Conservation (phyloP, 805 yeast species). For the Cyberlindnera galapagoensis region DNA sequence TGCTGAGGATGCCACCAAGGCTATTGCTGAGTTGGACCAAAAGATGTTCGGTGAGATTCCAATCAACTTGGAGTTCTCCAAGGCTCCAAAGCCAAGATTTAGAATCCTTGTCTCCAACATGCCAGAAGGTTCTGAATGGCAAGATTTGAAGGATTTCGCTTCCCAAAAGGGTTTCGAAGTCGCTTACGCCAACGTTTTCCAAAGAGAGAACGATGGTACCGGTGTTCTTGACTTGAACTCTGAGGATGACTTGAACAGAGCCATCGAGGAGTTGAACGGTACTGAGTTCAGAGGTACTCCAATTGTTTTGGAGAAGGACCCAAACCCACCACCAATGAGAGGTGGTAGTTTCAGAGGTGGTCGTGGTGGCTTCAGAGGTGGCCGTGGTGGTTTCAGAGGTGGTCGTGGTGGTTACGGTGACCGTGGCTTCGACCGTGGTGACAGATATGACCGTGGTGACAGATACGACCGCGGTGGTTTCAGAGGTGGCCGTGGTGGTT, state of each 20-base stretch:
- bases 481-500: slow-evolving; percentile 35
- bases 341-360: slow-evolving; percentile 39
- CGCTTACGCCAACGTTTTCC: slow-evolving; percentile 45
- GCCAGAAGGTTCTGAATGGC: slow-evolving; percentile 80
- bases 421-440: slow-evolving; percentile 40
- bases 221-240: slow-evolving; percentile 44
- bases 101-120: slow-evolving; percentile 64
- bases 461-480: slow-evolving; percentile 32
- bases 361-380: slow-evolving; percentile 34
- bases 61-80: slow-evolving; percentile 36
- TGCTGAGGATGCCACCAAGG: slow-evolving; percentile 63
- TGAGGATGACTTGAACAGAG: slow-evolving; percentile 69
- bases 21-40: slow-evolving; percentile 73
- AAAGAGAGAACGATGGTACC: slow-evolving; percentile 39
- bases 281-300: slow-evolving; percentile 64
- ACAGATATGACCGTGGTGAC: slow-evolving; percentile 15
- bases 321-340: slow-evolving; percentile 43
- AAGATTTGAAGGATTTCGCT: slow-evolving; percentile 84
- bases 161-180: slow-evolving; percentile 67
- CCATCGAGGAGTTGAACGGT: slow-evolving; percentile 68
- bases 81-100: slow-evolving; percentile 53
- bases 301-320: slow-evolving; percentile 74
- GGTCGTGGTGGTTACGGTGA: slow-evolving; percentile 36
- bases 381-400: slow-evolving; percentile 33
- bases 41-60: slow-evolving; percentile 53